Percentiles rank a stretch among this genome's conserved stretches.
Conservation (phyloP, 75 land plant species). For the Picea sitchensis region DNA sequence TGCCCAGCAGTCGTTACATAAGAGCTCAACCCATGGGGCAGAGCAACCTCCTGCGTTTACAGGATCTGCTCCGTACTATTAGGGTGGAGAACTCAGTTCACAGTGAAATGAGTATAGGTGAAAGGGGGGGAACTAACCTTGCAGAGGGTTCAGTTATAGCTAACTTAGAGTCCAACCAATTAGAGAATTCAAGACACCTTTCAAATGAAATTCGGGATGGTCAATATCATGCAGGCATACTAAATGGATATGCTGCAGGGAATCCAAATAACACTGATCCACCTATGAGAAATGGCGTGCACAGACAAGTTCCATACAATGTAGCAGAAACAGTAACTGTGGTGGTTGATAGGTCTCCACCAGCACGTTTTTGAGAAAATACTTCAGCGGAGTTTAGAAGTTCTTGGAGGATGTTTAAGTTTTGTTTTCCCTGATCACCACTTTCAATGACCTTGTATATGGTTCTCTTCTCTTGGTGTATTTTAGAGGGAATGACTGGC, state of each 20-base stretch:
- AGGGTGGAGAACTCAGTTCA: slow-evolving; percentile 36
- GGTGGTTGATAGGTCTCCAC: slow-evolving; percentile 20
- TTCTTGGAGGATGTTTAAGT: neutral
- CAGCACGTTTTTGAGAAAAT: slow-evolving; percentile 11
- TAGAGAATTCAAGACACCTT: slow-evolving; percentile 2
- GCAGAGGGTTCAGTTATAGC: neutral
- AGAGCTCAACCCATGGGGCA: slow-evolving; percentile 50
- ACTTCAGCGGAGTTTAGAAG: neutral
- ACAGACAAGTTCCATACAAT: slow-evolving; percentile 6
- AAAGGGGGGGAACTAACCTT: slow-evolving; percentile 6
- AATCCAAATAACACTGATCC: slow-evolving; percentile 5
- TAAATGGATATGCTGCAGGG: neutral
- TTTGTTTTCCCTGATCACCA: neutral
- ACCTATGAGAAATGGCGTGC: neutral
- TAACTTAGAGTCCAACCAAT: slow-evolving; percentile 4
- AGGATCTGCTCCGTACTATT: slow-evolving; percentile 51
- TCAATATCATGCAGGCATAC: neutral
- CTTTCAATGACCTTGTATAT: neutral
- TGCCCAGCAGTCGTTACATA: slow-evolving; percentile 28
- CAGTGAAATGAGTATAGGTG: slow-evolving; percentile 2
- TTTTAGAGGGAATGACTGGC: neutral
- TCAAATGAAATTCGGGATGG: slow-evolving; percentile 4
- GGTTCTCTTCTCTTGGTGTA: neutral
- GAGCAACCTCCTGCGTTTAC: slow-evolving; percentile 61
- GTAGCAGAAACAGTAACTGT: slow-evolving; percentile 14